Evolutionary conservation across 23 red algal species (phyloP), one percentile per base, ranked within the genome.

Genomic region (Gracilaria domingensis): DNA sequence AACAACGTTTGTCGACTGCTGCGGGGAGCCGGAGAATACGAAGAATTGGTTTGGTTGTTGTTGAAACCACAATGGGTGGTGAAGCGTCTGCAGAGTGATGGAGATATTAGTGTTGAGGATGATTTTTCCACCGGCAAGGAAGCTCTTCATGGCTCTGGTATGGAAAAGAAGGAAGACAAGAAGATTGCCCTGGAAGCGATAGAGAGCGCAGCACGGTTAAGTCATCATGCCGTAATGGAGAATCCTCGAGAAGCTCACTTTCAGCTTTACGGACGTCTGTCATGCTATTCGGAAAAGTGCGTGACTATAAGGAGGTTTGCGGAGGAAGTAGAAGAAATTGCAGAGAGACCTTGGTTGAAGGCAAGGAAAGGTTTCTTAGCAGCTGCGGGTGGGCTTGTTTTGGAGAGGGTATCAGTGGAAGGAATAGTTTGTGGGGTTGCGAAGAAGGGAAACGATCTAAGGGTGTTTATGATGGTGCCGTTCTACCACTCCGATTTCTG

Each of bases 211-310:
- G 59, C 59, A 8, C 59, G 59, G 21, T 20, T 64, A 18, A 64
- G 59, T 20, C n/a, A 28, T 7, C 59, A 64, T 30, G 59, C 59
- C 8, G 59, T 64, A 18, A 20, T 18, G 7, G 8, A 30, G 28
- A 64, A 64, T 18, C 59, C 59, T 7, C 59, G 28, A 8, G 59
- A 64, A 18, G 5, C 17, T 11, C 21, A 20, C 17, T 64, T 11
- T 64, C 59, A 64, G 59, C 59, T 64, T 28, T 64, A 64, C 28
- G 59, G 59, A n/a, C 59, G 59, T 64, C 59, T 64, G 59, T 7
- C 21, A 64, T 28, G 8, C 4, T 11, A 20, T 20, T n/a, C 59
- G 28, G n/a, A n/a, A n/a, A 64, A 64, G 5, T 64, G 59, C 17
- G 17, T 4, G 21, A 30, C 21, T 18, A 64, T 30, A 6, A 20